These are phyloP conservation scores for Adansonia grandidieri DNA, from an alignment of 441 rosid genomes.

Conservation along the genomic window DNA sequence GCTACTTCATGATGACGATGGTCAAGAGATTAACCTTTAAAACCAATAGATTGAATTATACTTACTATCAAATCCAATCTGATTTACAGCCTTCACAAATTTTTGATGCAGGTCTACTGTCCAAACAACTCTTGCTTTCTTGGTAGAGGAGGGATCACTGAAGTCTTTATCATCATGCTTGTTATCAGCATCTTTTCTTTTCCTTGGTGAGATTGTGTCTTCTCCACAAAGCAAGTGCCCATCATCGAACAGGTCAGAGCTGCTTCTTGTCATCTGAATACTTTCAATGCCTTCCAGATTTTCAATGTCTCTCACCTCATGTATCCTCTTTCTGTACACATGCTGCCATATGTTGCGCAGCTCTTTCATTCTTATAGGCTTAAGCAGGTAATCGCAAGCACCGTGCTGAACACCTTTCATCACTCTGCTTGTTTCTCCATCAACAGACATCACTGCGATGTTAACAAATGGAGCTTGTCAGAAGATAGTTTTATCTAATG, in stretches of 20 bases:
- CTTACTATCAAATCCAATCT: conserved; percentile 75
- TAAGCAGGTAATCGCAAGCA: conserved; percentile 72
- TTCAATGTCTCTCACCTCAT: conserved; percentile 58
- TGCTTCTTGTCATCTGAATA: conserved; percentile 50
- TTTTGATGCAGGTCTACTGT: conserved; percentile 69
- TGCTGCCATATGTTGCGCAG: conserved; percentile 79
- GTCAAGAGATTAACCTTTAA: conserved; percentile 23
- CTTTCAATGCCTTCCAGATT: conserved; percentile 45
- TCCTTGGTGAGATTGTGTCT: conserved; percentile 43
- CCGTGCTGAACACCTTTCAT: conserved; percentile 80
- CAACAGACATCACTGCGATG: conserved; percentile 68
- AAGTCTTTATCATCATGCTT: conserved; percentile 58
- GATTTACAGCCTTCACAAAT: conserved; percentile 69
- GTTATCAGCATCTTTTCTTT: conserved; percentile 59
- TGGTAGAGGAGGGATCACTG: conserved; percentile 48
- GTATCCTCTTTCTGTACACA: conserved; percentile 59
- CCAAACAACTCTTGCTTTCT: conserved; percentile 79
- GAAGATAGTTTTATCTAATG: conserved; percentile 24
- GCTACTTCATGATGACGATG: conserved; percentile 2
- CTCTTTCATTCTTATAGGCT: conserved; percentile 76
- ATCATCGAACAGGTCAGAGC: conserved; percentile 53
- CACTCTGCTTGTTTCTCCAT: conserved; percentile 67
- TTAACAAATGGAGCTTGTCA: conserved; percentile 23
- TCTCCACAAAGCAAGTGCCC: conserved; percentile 49
- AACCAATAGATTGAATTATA: conserved; percentile 29